Evolutionary conservation across 192 early-diverging fungal species (phyloP).

Genomic region (Diversispora eburnea): DNA sequence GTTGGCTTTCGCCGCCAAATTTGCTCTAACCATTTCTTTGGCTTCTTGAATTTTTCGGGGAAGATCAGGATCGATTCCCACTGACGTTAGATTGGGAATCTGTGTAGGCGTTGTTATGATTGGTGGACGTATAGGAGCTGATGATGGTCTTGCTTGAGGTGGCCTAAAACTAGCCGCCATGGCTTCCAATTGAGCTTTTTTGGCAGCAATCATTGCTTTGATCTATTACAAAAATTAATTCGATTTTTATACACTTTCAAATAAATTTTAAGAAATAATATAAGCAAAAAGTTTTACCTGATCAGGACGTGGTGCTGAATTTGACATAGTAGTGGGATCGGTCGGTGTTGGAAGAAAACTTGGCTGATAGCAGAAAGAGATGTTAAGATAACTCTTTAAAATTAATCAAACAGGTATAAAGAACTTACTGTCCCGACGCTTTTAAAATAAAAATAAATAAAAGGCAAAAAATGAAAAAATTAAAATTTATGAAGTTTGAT

Average conservation of each 20-base stretch:
- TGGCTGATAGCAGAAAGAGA: not conserved
- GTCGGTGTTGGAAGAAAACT: slow-evolving; percentile 11
- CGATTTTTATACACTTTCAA: not conserved
- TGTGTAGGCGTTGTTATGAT: not conserved
- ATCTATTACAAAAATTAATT: slow-evolving; percentile 32
- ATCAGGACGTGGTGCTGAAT: slow-evolving; percentile 5
- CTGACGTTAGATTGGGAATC: not conserved
- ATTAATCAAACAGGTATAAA: not conserved
- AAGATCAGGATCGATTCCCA: slow-evolving; percentile 36
- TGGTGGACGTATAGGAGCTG: not conserved
- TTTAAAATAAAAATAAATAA: not conserved
- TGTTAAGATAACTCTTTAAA: not conserved
- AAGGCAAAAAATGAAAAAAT: not conserved
- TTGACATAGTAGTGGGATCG: not conserved
- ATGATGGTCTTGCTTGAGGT: slow-evolving; percentile 18
- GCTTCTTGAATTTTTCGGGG: slow-evolving; percentile 51
- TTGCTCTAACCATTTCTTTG: slow-evolving; percentile 32
- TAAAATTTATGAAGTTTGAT: not conserved
- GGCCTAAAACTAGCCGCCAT: slow-evolving; percentile 26
- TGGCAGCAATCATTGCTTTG: slow-evolving; percentile 45
- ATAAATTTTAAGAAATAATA: not conserved
- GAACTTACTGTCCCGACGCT: not conserved
- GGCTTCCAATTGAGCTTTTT: slow-evolving; percentile 32
- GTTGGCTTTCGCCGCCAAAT: slow-evolving; percentile 18
- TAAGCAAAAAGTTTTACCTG: not conserved